Base-by-base conservation (phyloP, 106 monocot genomes). In the Apostasia ramifera region DNA sequence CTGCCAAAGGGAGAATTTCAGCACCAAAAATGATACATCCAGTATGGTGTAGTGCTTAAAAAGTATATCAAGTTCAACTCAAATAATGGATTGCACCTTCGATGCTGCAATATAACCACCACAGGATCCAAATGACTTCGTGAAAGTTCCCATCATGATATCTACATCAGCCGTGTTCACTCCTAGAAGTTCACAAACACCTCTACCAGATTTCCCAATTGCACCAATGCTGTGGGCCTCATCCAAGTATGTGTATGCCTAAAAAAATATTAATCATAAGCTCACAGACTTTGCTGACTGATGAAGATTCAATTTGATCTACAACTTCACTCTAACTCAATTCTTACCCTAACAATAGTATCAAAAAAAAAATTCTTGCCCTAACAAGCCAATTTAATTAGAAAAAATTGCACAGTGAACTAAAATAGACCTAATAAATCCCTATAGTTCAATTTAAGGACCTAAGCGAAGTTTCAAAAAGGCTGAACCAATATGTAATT, bases 101-200 rank as follows among this genome's bases (percentile, higher is more conserved):
- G 90, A 86, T 81, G 90, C 90, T 45, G 86, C 90, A 74, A 91
- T 91, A 73, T 91, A 91, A 12, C 90, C 90, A 59, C 90, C 90
- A 77, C 90, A 91, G 52, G 90, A 91, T 47, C 90, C 90, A 81
- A 91, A 91, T 55, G 86, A 86, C 61, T 91, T 91, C 43, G 90
- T 91, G 63, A 91, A 91, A 59, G 90, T 91, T 57, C 90, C 90
- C 90, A 91, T 91, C 90, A 91, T 91, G 46, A 91, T 81, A 71
- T 91, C 90, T 53, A 91, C 72, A 77, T 91, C 86, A 67, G 90
- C 81, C 47, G 90, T 78, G 61, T 91, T 74, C 5, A 91, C 90
- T 41, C 90, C 86, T 53, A 91, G 66, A 47, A 91, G 90, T 74
- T 91, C 90, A 69, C 90, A 91, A 62, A 86, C 90, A 64, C 90